Base-by-base conservation (phyloP, 495 filamentous ascomycete species). In the Aspergillus conjunctus region DNA sequence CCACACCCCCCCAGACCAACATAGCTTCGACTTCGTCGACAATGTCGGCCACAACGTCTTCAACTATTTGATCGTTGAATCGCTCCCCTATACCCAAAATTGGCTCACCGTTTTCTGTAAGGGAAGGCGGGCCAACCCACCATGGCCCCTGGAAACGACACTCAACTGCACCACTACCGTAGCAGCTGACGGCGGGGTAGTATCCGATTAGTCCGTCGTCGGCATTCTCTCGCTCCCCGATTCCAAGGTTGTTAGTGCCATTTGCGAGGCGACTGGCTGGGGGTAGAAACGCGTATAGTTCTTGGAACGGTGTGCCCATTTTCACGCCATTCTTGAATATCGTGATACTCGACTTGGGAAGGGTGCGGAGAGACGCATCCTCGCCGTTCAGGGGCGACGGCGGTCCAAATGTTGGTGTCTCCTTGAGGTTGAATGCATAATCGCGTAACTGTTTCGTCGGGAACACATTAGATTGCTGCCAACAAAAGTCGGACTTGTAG, bases 131-230 rank as follows among this genome's bases (percentile, higher is more conserved):
- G 9, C 91, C 91, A 71, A 79, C 89, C 92, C 93, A 96, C 78
- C 95, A 97, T 12, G 91, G 78, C 0, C 88, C 90, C 5, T 92
- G 91, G 66, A 98, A 95, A 67, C 97, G 97, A 55, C 92, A 85
- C 74, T 97, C 88, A 31, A 89, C 93, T 3, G 93, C 90, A 30
- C 93, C 95, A 41, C 93, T 93, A 21, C 89, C 85, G 69, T 96
- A 98, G 34, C 93, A 91, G 61, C 91, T 92, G 17, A 98, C 85
- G 20, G 93, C 92, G 0, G 95, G 95, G 70, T 93, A 97, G 69
- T 99, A 99, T 0, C 95, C 95, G 4, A 97, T 80, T 79, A 91
- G 89, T 22, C 93, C 93, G 66, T 99, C 95, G 67, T 99, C 95
- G 33, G 94, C 85, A 48, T 80, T 81, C 52, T 92, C 89, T 20